Percentiles rank a stretch among this genome's conserved stretches.
These are phyloP conservation scores for Ganoderma lucidum DNA, from an alignment of 1,284 basidiomycete genomes.

Conservation along the genomic window DNA sequence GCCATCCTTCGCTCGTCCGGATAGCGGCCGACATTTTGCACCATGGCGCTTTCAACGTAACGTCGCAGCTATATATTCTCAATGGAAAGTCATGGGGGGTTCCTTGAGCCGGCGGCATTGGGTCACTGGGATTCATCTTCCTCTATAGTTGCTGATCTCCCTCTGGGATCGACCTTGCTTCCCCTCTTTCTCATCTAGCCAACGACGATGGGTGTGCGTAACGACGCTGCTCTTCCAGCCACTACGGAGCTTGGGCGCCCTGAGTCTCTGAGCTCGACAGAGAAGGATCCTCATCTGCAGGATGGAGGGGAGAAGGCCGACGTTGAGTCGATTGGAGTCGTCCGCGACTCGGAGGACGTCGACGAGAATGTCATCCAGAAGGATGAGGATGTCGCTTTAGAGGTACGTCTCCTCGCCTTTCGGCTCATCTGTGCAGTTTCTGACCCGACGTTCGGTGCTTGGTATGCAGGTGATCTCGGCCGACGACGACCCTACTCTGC, in stretches of 20 bases:
- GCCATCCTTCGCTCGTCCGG: constrained; percentile 17
- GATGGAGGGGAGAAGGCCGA: constrained; percentile 37
- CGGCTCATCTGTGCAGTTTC: background rate
- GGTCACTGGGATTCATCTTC: constrained; percentile 13
- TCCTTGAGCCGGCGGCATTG: constrained; percentile 13
- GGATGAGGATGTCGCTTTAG: constrained; percentile 54
- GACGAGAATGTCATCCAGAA: constrained; percentile 47
- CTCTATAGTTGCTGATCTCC: constrained; percentile 2
- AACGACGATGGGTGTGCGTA: background rate
- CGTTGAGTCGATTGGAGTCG: constrained; percentile 29
- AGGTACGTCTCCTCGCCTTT: constrained; percentile 40
- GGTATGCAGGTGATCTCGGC: constrained; percentile 53
- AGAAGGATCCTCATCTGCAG: constrained; percentile 26
- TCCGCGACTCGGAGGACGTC: constrained; percentile 29
- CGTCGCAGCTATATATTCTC: constrained; percentile 21
- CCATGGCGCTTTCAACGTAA: background rate
- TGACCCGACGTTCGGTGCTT: background rate
- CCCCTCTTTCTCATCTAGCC: background rate
- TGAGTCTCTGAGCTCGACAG: constrained; percentile 26
- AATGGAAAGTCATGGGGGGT: constrained; percentile 12
- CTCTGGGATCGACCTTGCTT: background rate
- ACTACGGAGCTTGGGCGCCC: constrained; percentile 27
- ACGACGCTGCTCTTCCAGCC: background rate
- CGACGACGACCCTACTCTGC: constrained; percentile 62
- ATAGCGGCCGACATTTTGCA: constrained; percentile 20